phyloP scores from a whole-genome alignment of 108 stramenopile species.

The Tribonema minus region DNA sequence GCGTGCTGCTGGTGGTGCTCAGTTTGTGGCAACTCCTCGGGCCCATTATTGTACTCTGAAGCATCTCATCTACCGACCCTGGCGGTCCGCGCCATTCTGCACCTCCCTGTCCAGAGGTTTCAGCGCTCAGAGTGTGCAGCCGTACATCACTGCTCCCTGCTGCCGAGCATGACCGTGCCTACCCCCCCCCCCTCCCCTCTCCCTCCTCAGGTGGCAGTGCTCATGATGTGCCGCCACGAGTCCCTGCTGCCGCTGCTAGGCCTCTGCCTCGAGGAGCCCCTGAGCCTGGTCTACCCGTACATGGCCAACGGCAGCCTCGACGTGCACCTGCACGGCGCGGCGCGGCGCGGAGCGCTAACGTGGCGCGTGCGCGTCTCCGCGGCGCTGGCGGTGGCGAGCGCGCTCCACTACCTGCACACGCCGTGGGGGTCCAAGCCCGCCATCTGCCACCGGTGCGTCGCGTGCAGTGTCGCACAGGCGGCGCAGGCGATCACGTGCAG shows the following conservation, averaged over 20 bases:
- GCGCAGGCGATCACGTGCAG: background rate
- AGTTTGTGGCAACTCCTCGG: too few relatives aligned
- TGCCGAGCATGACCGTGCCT: too few relatives aligned
- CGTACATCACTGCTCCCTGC: too few relatives aligned
- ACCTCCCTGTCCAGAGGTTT: too few relatives aligned
- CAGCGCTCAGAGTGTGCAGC: too few relatives aligned
- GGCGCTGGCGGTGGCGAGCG: slow-evolving; percentile 4
- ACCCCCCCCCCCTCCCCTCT: background rate
- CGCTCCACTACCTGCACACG: slow-evolving; percentile 12
- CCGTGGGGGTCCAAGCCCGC: slow-evolving; percentile 11
- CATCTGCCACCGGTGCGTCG: background rate
- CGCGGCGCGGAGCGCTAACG: background rate
- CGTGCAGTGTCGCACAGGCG: background rate
- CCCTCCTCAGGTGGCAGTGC: slow-evolving; percentile 1
- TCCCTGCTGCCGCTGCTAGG: slow-evolving; percentile 15
- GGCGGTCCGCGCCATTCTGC: too few relatives aligned
- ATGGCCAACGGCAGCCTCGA: slow-evolving; percentile 19
- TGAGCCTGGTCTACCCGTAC: slow-evolving; percentile 15
- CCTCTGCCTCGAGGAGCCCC: background rate
- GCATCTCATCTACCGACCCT: too few relatives aligned
- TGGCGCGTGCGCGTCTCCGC: background rate
- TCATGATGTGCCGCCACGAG: slow-evolving; percentile 28
- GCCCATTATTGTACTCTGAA: too few relatives aligned
- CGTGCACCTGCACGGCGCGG: background rate
- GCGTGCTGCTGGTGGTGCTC: too few relatives aligned